Percentiles rank a stretch among this genome's conserved stretches.
phyloP scores from a whole-genome alignment of 2,329 filamentous ascomycete genomes.

The Beauveria medogensis region DNA sequence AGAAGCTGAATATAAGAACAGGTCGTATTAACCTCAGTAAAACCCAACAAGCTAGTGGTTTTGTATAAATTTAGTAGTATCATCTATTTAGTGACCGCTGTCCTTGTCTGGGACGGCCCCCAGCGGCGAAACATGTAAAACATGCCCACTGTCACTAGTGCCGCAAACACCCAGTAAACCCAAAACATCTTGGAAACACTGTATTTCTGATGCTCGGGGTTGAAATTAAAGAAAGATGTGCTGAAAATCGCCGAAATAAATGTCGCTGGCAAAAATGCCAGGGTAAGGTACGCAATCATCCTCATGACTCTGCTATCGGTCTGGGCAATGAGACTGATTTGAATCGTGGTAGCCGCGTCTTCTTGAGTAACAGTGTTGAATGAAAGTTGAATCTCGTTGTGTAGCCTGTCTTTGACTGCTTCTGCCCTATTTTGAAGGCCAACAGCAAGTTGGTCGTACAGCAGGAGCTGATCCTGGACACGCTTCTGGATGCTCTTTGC shows the following conservation, averaged over 20 bases:
- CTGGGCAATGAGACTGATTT: conserved; percentile 32
- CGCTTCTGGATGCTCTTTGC: conserved; percentile 5
- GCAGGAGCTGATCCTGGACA: conserved; percentile 25
- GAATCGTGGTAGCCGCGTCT: conserved; percentile 29
- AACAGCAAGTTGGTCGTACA: conserved; percentile 24
- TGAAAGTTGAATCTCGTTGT: conserved; percentile 47
- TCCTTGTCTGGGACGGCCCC: no score
- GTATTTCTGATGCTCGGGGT: conserved; percentile 16
- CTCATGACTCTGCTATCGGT: conserved; percentile 43
- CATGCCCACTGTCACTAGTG: background rate
- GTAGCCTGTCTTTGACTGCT: conserved; percentile 36
- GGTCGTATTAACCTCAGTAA: no score
- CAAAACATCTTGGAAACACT: conserved; percentile 25
- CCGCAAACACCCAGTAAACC: conserved; percentile 18
- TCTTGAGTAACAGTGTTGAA: conserved; percentile 37
- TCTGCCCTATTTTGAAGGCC: conserved; percentile 28
- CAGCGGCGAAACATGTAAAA: no score
- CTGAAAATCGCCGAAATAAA: conserved; percentile 42
- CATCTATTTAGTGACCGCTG: no score
- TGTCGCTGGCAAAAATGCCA: conserved; percentile 42
- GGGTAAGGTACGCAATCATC: conserved; percentile 39
- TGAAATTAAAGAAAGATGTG: conserved; percentile 34
- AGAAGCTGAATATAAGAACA: no score
- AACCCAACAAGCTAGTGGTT: no score
- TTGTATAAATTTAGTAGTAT: no score